phyloP scores from a whole-genome alignment of 768 basidiomycete species.

The Mycena metata region DNA sequence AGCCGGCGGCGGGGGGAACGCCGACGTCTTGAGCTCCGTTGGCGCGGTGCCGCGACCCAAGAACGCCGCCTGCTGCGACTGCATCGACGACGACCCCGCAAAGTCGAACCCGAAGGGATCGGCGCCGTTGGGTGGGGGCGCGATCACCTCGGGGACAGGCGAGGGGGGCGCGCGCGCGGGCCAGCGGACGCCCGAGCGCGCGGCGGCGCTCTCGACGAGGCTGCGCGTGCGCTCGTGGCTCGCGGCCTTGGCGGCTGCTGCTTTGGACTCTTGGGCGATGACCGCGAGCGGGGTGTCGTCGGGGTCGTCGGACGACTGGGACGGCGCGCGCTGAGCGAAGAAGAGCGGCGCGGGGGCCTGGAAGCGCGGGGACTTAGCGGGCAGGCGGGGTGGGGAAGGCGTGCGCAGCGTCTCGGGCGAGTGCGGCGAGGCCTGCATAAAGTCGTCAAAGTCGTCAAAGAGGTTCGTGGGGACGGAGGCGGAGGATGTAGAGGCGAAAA shows the following conservation, averaged over 20 bases:
- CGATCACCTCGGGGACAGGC: slow-evolving; percentile 56
- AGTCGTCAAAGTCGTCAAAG: slow-evolving; percentile 64
- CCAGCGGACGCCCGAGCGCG: slow-evolving; percentile 60
- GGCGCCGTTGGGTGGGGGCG: slow-evolving; percentile 48
- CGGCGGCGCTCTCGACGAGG: slow-evolving; percentile 69
- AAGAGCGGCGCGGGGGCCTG: slow-evolving; percentile 30
- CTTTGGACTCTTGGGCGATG: slow-evolving; percentile 24
- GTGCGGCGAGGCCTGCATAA: slow-evolving; percentile 47
- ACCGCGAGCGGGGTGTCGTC: slow-evolving; percentile 37
- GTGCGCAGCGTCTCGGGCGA: slow-evolving; percentile 54
- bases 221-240: slow-evolving; percentile 71
- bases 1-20: slow-evolving; percentile 32
- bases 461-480: slow-evolving; percentile 43
- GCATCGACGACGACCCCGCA: slow-evolving; percentile 47
- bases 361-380: slow-evolving; percentile 47
- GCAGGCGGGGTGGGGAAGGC: slow-evolving; percentile 62
- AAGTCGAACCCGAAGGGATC: slow-evolving; percentile 39
- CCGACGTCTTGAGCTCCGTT: slow-evolving; percentile 44
- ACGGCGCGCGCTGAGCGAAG: slow-evolving; percentile 13
- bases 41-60: slow-evolving; percentile 35
- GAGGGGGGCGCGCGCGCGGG: slow-evolving; percentile 65
- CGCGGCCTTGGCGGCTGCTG: slow-evolving; percentile 45
- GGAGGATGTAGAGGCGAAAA: slow-evolving; percentile 45
- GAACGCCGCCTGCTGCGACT: slow-evolving; percentile 44
- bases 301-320: slow-evolving; percentile 18